Base-by-base conservation (phyloP, 495 filamentous ascomycete genomes). In the Podospora anserina region DNA sequence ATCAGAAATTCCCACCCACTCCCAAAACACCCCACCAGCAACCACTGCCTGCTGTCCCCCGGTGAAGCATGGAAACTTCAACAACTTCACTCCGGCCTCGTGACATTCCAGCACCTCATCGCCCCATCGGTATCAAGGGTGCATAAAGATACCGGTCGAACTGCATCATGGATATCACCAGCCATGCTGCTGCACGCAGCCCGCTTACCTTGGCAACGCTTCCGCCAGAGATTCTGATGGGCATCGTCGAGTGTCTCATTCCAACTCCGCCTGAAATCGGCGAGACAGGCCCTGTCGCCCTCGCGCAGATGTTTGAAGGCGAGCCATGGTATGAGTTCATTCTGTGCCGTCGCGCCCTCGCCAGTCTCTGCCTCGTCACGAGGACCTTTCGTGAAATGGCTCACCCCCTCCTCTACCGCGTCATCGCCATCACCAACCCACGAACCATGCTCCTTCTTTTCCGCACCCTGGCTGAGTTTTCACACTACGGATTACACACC, bases 241-340 rank as follows among this genome's bases (percentile, higher is more conserved):
- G 65, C 16, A 73, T 77, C 59, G 61, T 78, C 13, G 74, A 76
- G 3, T 68, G 54, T 11, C 64, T 77, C 18, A 18, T 75, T 4
- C 77, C 74, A 0, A 62, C 61, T 18, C 65, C 64, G 18, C 77
- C 77, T 39, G 75, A 77, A 27, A 68, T 77, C 7, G 74, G 74
- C 61, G 77, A 78, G 67, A 75, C 77, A 4, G 66, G 66, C 11
- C 77, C 77, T 7, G 75, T 76, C 53, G 59, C 56, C 54, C 76
- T 76, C 70, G 34, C 68, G n/a, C 71, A 75, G 63, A 72, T 77
- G 3, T 66, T 74, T 18, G 65, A 60, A 53, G 74, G 70, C n/a
- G 77, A 78, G 68, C 66, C 71, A 18, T 78, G 77, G 77, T 74
- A 68, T 66, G 74, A 75, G 34, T 74, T 71, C 66, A 78, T 74